phyloP scores from a whole-genome alignment of 2,329 filamentous ascomycete species.

The Gyromitra esculenta region DNA sequence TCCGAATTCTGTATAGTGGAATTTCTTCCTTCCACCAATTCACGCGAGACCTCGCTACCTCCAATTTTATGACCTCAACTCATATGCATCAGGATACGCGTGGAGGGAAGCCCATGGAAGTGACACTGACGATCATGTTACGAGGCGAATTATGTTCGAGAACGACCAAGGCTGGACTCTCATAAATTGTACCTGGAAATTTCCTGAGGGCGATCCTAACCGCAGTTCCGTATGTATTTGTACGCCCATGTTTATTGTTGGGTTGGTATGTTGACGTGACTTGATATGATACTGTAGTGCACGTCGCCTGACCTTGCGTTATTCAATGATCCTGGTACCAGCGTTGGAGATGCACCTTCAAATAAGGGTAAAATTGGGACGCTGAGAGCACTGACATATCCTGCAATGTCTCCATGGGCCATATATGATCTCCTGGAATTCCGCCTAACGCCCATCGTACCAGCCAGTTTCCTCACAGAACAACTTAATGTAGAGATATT shows the following conservation, averaged over 20 bases:
- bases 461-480: neutral
- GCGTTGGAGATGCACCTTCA: constrained; percentile 8
- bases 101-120: constrained; percentile 25
- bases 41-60: neutral
- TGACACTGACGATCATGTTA: constrained; percentile 15
- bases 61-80: constrained; percentile 8
- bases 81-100: neutral
- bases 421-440: constrained; percentile 22
- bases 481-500: constrained; percentile 17
- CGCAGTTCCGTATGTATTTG: constrained; percentile 9
- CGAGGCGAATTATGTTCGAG: constrained; percentile 19
- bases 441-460: constrained; percentile 19
- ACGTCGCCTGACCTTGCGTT: constrained; percentile 7
- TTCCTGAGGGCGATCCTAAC: constrained; percentile 9
- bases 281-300: constrained; percentile 2
- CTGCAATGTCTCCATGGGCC: constrained; percentile 13
- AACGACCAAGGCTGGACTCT: constrained; percentile 28
- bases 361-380: constrained; percentile 28
- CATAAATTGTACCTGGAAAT: constrained; percentile 33
- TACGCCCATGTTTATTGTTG: neutral
- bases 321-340: constrained; percentile 19
- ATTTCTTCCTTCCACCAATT: constrained; percentile 13
- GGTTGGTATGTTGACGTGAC: neutral
- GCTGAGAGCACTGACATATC: neutral
- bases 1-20: constrained; percentile 12